Evolutionary conservation across 495 filamentous ascomycete genomes (phyloP), one percentile per base, ranked within the genome.

Genomic region (Xylaria castorea): DNA sequence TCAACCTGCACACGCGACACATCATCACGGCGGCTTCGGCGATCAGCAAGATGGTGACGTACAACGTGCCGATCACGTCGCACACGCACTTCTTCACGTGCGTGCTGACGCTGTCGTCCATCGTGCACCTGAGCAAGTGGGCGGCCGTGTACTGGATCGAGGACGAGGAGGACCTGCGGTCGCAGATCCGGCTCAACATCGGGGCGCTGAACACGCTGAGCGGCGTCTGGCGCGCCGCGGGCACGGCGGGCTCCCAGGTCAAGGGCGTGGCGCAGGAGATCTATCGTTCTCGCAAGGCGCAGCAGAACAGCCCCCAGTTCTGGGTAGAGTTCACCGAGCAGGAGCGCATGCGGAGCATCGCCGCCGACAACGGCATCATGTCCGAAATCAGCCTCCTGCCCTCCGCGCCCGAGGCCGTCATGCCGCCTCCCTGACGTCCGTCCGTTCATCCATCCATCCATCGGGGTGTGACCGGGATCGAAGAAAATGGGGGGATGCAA

Each of bases 1-100:
- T 85, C 82, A 89, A 91, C 86, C 74, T 90, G 61, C 94, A 97
- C 81, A 92, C 93, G 34, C 90, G 90, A 66, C 94, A 96, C 80
- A 93, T 92, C 48, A 86, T 95, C 72, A 89, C 88, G 34, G 92
- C 92, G 0, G 93, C 94, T 7, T 91, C 90, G 75, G 90, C 92
- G 53, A 90, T 97, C 70, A 91, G 90, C 25, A 88, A 90, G 60
- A 89, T 97, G 71, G 90, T 95, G 30, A 91, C 92, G 20, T 90
- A 95, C 58, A 92, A 93, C 18, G 86, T 90, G 30, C 87, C 92
- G 0, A 85, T 95, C 6, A 84, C 90, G 12, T 89, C 88, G 64
- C 94, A 97, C 83, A 94, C 93, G 2, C 94, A 94, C 30, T 95
- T 97, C 82, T 95, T 97, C 84, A 94, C 92, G 32, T 97, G 94